Evolutionary conservation across 169 alveolate genomes (phyloP), one percentile per base, ranked within the genome.

Genomic region (Cryptosporidium tyzzeri): DNA sequence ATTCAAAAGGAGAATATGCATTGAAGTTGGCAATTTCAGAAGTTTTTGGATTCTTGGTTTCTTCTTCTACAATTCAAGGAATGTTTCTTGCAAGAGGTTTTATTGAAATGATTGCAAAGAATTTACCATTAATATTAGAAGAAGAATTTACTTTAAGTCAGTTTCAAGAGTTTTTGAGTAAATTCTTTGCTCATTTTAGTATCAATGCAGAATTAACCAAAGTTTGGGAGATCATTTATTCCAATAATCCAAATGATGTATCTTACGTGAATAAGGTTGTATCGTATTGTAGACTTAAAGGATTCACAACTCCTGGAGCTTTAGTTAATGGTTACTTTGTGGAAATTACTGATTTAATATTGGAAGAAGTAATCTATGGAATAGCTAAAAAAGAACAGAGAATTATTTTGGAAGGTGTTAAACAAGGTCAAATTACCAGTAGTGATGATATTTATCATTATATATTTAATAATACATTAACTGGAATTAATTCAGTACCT

Each of bases 31-130:
- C 89, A 41, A 62, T 80, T 29, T 80, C 89, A 1, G 89, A 80
- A n/a, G 59, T 80, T 41, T 80, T 80, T 62, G 89, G 89, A n/a
- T 80, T 80, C 37, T 37, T 80, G 26, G 89, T 80, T 37, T 80
- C 89, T n/a, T 61, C 89, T 16, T 41, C 48, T 6, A 39, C 68
- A 4, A 41, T 62, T 16, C 71, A 59, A 67, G 89, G 89, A 14
- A 80, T 80, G 89, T 62, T 80, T 62, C 45, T 80, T 29, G 89
- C 69, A 18, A 80, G 89, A 41, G 71, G 80, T 5, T 80, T 80
- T 80, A 26, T 80, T 21, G 89, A 80, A 14, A 80, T 80, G 89
- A 26, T 80, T 48, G 89, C 89, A 37, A 80, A 65, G 41, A 80
- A 80, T 80, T 45, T 80, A n/a, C 89, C 89, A 61, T n/a, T 80